Percentiles rank a stretch among this genome's conserved stretches.
Conservation (phyloP, 1,284 basidiomycete species). For the Mycosarcoma maydis region DNA sequence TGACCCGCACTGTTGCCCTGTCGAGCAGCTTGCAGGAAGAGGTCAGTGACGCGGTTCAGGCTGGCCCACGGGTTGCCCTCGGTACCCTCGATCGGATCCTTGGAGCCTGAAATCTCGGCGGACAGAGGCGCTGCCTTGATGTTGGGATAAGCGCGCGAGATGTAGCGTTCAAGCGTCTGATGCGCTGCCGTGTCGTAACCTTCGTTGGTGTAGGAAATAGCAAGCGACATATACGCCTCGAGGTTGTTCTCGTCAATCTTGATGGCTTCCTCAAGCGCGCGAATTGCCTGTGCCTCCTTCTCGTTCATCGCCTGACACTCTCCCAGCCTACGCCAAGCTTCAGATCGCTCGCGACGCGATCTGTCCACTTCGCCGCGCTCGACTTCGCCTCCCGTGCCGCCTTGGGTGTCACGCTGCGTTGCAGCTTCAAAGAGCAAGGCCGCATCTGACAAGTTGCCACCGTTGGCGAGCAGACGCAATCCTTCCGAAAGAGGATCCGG, state of each 20-base stretch:
- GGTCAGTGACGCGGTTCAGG: conserved; percentile 81
- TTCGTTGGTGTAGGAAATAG: conserved; percentile 98
- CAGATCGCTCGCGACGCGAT: conserved; percentile 71
- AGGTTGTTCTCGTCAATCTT: conserved; percentile 79
- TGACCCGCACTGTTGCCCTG: conserved; percentile 70
- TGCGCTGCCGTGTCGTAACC: conserved; percentile 88
- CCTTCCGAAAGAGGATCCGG: conserved; percentile 71
- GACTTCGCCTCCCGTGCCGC: conserved; percentile 71
- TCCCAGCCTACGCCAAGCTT: conserved; percentile 92
- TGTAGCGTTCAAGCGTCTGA: conserved; percentile 86
- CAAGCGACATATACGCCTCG: conserved; percentile 72
- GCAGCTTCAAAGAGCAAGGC: conserved; percentile 86
- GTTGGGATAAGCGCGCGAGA: conserved; percentile 79
- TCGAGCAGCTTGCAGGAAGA: conserved; percentile 85
- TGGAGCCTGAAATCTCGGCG: conserved; percentile 73
- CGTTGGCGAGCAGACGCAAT: conserved; percentile 76
- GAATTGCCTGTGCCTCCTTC: conserved; percentile 71
- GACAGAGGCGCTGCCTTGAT: conserved; percentile 70
- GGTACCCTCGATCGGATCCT: conserved; percentile 68
- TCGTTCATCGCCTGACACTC: conserved; percentile 97
- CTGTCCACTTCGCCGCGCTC: conserved; percentile 72
- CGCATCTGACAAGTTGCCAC: conserved; percentile 83
- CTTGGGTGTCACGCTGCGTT: conserved; percentile 66
- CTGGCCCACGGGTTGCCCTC: conserved; percentile 78
- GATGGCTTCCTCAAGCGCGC: conserved; percentile 70